phyloP scores from a whole-genome alignment of 1,139 yeast species.

The Yamadazyma conglobata region DNA sequence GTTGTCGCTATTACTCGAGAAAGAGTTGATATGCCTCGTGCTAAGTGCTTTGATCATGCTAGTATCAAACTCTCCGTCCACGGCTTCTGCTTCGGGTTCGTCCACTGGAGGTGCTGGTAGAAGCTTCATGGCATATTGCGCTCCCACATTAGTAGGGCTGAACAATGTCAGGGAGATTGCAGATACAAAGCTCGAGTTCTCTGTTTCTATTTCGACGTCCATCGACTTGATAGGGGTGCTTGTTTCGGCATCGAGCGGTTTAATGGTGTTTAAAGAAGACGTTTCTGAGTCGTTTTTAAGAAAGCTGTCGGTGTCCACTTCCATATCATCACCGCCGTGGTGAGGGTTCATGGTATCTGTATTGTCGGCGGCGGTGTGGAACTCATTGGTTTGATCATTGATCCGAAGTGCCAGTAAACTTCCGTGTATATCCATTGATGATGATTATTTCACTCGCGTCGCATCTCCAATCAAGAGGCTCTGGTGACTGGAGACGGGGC shows the following conservation, averaged over 20 bases:
- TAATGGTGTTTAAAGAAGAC: constrained; percentile 10
- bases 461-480: too few species aligned
- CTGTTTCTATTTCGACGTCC: constrained; percentile 12
- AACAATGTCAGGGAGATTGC: constrained; percentile 18
- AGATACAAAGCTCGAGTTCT: constrained; percentile 17
- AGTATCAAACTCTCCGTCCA: constrained; percentile 26
- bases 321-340: constrained; percentile 2
- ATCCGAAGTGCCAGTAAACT: constrained; percentile 13
- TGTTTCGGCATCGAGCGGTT: constrained; percentile 8
- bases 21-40: constrained; percentile 20
- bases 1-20: constrained; percentile 19
- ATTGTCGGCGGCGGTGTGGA: constrained; percentile 9
- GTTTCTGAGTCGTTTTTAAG: constrained; percentile 3
- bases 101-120: constrained; percentile 25
- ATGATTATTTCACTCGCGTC: too few species aligned
- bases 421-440: constrained; percentile 14
- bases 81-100: constrained; percentile 1
- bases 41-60: constrained; percentile 10
- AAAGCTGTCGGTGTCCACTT: constrained; percentile 1
- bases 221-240: constrained; percentile 10
- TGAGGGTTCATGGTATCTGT: constrained; percentile 18
- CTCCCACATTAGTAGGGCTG: constrained; percentile 40
- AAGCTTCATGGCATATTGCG: constrained; percentile 32
- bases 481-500: too few species aligned
- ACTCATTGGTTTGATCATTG: constrained; percentile 7